Conservation (phyloP, 75 land plant species). For the Pinus taeda region DNA sequence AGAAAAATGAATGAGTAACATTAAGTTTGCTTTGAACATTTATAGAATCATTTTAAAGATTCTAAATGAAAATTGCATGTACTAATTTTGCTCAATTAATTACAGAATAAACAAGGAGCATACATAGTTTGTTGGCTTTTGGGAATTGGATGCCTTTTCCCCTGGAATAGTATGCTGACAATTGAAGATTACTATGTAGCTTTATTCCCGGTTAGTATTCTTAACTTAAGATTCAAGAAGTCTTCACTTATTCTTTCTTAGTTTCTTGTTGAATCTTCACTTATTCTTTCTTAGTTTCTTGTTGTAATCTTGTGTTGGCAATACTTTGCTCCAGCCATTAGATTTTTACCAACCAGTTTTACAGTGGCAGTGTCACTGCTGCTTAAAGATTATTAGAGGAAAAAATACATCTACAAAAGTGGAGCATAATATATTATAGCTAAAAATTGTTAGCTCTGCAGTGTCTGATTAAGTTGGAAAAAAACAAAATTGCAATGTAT, state of each 20-base stretch:
- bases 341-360: too few species aligned
- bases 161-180: slow-evolving; percentile 95
- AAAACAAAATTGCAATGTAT: too few species aligned
- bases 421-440: background rate
- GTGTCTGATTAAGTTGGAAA: too few species aligned
- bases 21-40: background rate
- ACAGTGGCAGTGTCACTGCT: too few species aligned
- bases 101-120: slow-evolving; percentile 58
- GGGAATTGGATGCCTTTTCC: slow-evolving; percentile 74
- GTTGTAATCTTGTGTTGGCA: too few species aligned
- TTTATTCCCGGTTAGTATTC: slow-evolving; percentile 62
- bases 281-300: background rate
- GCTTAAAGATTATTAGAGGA: too few species aligned
- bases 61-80: background rate
- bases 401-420: background rate
- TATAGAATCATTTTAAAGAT: background rate
- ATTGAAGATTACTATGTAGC: slow-evolving; percentile 70
- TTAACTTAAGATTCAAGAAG: too few species aligned
- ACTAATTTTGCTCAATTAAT: background rate
- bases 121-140: slow-evolving; percentile 82
- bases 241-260: background rate
- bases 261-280: background rate
- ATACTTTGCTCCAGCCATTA: too few species aligned
- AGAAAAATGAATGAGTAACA: background rate
- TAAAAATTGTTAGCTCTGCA: background rate